Evolutionary conservation across 2,329 filamentous ascomycete genomes (phyloP).

Genomic region (Paracamarosporium sp.): DNA sequence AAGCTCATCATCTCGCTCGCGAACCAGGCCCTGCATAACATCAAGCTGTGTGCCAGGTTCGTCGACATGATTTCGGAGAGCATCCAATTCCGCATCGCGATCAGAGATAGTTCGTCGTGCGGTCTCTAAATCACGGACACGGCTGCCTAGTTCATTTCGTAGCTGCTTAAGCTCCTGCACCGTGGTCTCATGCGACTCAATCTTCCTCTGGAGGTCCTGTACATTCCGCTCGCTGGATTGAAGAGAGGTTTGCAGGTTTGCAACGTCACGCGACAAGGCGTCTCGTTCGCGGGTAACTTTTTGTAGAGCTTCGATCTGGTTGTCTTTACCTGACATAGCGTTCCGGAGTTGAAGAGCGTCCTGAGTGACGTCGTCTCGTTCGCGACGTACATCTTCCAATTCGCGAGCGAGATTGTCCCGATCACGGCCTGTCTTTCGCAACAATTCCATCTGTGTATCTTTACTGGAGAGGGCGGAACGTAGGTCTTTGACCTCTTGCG

Average conservation of each 20-base stretch:
- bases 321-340: constrained; percentile 34
- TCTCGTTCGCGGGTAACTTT: constrained; percentile 43
- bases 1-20: constrained; percentile 57
- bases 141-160: constrained; percentile 33
- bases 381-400: constrained; percentile 33
- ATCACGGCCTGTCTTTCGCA: constrained; percentile 37
- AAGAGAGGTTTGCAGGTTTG: constrained; percentile 35
- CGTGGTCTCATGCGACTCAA: constrained; percentile 35
- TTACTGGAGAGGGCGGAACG: constrained; percentile 28
- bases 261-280: constrained; percentile 35
- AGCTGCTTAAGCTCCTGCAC: constrained; percentile 37
- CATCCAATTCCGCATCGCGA: constrained; percentile 45
- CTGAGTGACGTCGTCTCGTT: constrained; percentile 41
- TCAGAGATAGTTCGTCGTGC: constrained; percentile 43
- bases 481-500: constrained; percentile 22
- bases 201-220: constrained; percentile 35
- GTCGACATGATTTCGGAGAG: constrained; percentile 41
- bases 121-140: constrained; percentile 44
- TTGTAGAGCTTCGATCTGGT: constrained; percentile 35
- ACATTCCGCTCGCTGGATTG: constrained; percentile 43
- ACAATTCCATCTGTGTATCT: constrained; percentile 36
- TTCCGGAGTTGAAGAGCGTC: constrained; percentile 38
- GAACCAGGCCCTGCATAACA: constrained; percentile 51
- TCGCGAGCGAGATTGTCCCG: constrained; percentile 29
- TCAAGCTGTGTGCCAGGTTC: constrained; percentile 49